A percentile compares a stretch with the other conserved stretches of the same genome.
These are phyloP conservation scores for Penicillium atrosanguineum DNA, from an alignment of 495 filamentous ascomycete genomes.

Conservation along the genomic window DNA sequence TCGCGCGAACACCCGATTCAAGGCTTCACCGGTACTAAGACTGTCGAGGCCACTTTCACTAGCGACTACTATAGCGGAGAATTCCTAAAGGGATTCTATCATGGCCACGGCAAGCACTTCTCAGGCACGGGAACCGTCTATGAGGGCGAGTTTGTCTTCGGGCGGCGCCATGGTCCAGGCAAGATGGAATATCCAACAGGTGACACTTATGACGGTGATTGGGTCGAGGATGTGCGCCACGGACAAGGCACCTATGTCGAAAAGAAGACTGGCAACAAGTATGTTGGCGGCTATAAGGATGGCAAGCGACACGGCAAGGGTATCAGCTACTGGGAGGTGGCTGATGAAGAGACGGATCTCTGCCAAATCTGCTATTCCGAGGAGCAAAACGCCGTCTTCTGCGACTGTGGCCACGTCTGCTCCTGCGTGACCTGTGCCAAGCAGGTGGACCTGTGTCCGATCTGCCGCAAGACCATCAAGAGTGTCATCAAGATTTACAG, in stretches of 20 bases:
- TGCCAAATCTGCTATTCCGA: constrained; percentile 67
- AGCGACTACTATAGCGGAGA: constrained; percentile 48
- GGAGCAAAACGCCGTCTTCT: constrained; percentile 60
- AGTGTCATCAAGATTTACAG: constrained; percentile 58
- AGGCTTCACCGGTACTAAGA: constrained; percentile 44
- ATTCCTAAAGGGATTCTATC: constrained; percentile 48
- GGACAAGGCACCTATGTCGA: constrained; percentile 60
- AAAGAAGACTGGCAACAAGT: constrained; percentile 59
- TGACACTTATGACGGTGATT: constrained; percentile 62
- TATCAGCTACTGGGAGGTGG: constrained; percentile 61
- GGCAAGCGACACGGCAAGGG: constrained; percentile 62
- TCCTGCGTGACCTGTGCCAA: constrained; percentile 62
- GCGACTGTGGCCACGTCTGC: constrained; percentile 65
- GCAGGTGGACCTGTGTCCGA: constrained; percentile 61
- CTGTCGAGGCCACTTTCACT: constrained; percentile 46
- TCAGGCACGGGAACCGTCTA: constrained; percentile 55
- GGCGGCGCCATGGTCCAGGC: constrained; percentile 54
- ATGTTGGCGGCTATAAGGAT: constrained; percentile 61
- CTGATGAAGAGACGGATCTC: constrained; percentile 59
- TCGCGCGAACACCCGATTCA: constrained; percentile 45
- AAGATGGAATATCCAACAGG: constrained; percentile 59
- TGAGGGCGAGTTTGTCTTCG: constrained; percentile 52
- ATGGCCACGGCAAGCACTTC: constrained; percentile 53
- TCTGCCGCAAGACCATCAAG: constrained; percentile 60
- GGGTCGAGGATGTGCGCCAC: constrained; percentile 53